A percentile compares a stretch with the other conserved stretches of the same genome.
These are phyloP conservation scores for Alternaria brassicae DNA, from an alignment of 2,329 filamentous ascomycete genomes.

Conservation along the genomic window DNA sequence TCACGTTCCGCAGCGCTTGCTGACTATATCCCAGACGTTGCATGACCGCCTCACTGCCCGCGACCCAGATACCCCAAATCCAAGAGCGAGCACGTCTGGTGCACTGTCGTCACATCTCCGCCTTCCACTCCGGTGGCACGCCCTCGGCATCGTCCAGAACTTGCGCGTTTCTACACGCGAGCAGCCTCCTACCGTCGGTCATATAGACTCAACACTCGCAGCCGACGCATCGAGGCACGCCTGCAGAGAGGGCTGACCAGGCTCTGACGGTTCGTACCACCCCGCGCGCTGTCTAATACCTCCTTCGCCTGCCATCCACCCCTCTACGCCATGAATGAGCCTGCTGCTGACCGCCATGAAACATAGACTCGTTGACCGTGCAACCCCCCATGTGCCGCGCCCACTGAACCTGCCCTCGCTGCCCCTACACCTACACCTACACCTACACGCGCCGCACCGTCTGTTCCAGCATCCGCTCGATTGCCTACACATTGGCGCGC, in stretches of 20 bases:
- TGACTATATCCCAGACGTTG: constrained; percentile 41
- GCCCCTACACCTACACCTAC: no score
- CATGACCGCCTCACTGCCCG: constrained; percentile 27
- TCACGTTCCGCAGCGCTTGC: constrained; percentile 35
- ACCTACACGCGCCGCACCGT: constrained; percentile 27
- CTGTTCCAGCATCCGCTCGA: constrained; percentile 21
- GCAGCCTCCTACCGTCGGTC: constrained; percentile 25
- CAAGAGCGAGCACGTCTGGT: constrained; percentile 13
- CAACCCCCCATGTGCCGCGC: constrained; percentile 37
- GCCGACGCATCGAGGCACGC: constrained; percentile 39
- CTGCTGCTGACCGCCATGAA: constrained; percentile 46
- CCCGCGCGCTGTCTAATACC: constrained; percentile 30
- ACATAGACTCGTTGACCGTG: constrained; percentile 32
- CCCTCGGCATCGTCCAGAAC: constrained; percentile 21
- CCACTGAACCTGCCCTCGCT: constrained; percentile 26
- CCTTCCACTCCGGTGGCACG: constrained; percentile 28
- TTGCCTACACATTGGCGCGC: constrained; percentile 24
- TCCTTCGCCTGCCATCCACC: constrained; percentile 18
- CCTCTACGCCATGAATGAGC: constrained; percentile 16
- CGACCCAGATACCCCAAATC: constrained; percentile 17
- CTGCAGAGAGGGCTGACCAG: constrained; percentile 41
- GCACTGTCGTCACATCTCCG: constrained; percentile 3
- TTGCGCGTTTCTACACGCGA: constrained; percentile 31
- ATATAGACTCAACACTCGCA: constrained; percentile 34
- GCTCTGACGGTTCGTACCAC: constrained; percentile 47